phyloP scores from a whole-genome alignment of 2,329 filamentous ascomycete genomes.

The Phaeosphaeriaceae sp. region DNA sequence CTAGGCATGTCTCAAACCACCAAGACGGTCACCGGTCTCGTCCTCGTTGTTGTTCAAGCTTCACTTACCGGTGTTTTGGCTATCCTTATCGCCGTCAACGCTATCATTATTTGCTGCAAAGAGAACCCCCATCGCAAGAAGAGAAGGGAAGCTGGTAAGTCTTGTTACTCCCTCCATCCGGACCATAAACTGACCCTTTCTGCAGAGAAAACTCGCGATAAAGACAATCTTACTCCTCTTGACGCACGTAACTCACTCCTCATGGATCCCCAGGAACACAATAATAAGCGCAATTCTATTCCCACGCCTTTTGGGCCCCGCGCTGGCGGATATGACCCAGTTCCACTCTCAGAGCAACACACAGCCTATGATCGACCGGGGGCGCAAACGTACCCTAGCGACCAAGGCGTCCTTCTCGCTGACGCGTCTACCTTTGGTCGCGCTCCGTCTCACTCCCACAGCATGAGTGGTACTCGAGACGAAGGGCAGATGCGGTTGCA shows the following conservation, averaged over 20 bases:
- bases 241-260: slow-evolving; percentile 88
- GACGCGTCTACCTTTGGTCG: slow-evolving; percentile 44
- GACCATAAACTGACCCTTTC: slow-evolving; percentile 33
- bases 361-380: slow-evolving; percentile 33
- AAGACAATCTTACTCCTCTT: slow-evolving; percentile 83
- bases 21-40: slow-evolving; percentile 91
- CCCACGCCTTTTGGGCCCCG: slow-evolving; percentile 38
- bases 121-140: slow-evolving; percentile 89
- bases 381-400: slow-evolving; percentile 32
- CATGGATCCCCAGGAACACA: slow-evolving; percentile 63
- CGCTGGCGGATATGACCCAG: slow-evolving; percentile 44
- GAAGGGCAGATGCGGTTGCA: slow-evolving; percentile 37
- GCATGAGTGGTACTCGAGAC: slow-evolving; percentile 30
- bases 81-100: slow-evolving; percentile 88
- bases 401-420: slow-evolving; percentile 40
- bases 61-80: slow-evolving; percentile 81
- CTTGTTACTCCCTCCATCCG: neutral
- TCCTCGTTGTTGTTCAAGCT: slow-evolving; percentile 89
- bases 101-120: slow-evolving; percentile 79
- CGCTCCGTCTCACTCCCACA: slow-evolving; percentile 31
- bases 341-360: slow-evolving; percentile 45
- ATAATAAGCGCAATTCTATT: slow-evolving; percentile 43
- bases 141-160: slow-evolving; percentile 87
- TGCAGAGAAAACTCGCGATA: slow-evolving; percentile 76
- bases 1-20: slow-evolving; percentile 89